These are phyloP conservation scores for Amanita subjunquillea DNA, from an alignment of 768 basidiomycete species.

Conservation along the genomic window DNA sequence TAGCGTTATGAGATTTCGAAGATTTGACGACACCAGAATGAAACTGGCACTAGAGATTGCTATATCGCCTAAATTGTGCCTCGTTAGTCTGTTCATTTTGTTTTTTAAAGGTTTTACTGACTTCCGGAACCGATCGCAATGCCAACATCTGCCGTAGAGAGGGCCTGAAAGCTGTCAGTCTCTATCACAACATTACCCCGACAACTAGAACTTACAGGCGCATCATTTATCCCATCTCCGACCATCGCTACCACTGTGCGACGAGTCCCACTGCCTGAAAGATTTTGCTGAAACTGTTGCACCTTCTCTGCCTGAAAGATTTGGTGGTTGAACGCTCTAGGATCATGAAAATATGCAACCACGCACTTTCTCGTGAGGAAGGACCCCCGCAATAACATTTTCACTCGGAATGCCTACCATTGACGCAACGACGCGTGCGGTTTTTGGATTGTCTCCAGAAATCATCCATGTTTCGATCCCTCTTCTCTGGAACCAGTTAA, in stretches of 20 bases:
- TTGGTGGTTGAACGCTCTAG: neutral
- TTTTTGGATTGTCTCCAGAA: conserved; percentile 59
- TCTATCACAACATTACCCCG: neutral
- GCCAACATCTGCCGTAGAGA: conserved; percentile 49
- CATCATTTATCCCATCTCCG: conserved; percentile 56
- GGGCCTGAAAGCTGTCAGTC: conserved; percentile 20
- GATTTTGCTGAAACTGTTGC: conserved; percentile 36
- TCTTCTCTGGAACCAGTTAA: conserved; percentile 39
- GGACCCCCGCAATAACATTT: conserved; percentile 70
- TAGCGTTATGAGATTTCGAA: conserved; percentile 48
- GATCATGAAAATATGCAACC: neutral
- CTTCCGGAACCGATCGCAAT: conserved; percentile 65
- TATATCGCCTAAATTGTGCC: conserved; percentile 33
- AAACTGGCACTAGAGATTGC: conserved; percentile 76
- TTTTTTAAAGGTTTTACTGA: conserved; percentile 15
- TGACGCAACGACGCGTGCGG: conserved; percentile 62
- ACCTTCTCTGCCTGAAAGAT: conserved; percentile 43
- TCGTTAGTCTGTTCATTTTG: conserved; percentile 5
- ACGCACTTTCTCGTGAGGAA: conserved; percentile 71
- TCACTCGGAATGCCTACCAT: conserved; percentile 52
- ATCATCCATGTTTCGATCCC: conserved; percentile 70
- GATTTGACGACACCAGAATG: conserved; percentile 61
- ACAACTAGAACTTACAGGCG: conserved; percentile 24
- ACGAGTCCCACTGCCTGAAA: conserved; percentile 13
- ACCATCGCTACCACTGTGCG: conserved; percentile 46